Conservation (phyloP, 768 basidiomycete genomes). For the Tephrocybe rancida region DNA sequence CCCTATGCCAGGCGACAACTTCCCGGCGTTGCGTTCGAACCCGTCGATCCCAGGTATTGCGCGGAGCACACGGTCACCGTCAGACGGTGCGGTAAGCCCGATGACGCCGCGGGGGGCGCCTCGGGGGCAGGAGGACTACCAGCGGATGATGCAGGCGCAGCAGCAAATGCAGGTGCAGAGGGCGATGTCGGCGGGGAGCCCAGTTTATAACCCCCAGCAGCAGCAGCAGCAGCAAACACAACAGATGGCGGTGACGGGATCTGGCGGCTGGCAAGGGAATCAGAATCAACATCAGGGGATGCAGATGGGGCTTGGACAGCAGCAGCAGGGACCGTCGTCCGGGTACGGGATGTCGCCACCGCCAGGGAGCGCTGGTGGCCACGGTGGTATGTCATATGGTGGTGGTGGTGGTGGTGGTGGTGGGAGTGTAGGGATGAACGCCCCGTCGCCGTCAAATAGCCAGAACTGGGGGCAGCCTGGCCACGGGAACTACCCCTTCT, state of each 20-base stretch:
- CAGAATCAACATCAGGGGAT: conserved; percentile 30
- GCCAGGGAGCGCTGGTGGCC: conserved; percentile 36
- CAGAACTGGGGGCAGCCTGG: conserved; percentile 28
- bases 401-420: conserved; percentile 11
- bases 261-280: conserved; percentile 19
- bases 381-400: conserved; percentile 23
- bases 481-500: conserved; percentile 39
- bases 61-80: conserved; percentile 74
- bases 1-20: conserved; percentile 43
- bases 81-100: conserved; percentile 57
- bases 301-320: conserved; percentile 23
- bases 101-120: conserved; percentile 49
- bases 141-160: conserved; percentile 48
- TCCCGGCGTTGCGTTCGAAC: conserved; percentile 59
- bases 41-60: conserved; percentile 72
- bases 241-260: conserved; percentile 6
- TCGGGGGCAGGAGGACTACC: conserved; percentile 54
- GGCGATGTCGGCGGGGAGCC: conserved; percentile 35
- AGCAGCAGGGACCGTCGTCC: conserved; percentile 24
- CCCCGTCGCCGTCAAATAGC: conserved; percentile 33
- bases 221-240: conserved; percentile 8
- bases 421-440: conserved; percentile 20
- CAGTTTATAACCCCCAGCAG: conserved; percentile 31
- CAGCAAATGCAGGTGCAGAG: conserved; percentile 42
- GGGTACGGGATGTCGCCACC: conserved; percentile 46